Evolutionary conservation across 176 grass and related monocot species (phyloP), one percentile per base, ranked within the genome.

Genomic region (Aegilops speltoides): DNA sequence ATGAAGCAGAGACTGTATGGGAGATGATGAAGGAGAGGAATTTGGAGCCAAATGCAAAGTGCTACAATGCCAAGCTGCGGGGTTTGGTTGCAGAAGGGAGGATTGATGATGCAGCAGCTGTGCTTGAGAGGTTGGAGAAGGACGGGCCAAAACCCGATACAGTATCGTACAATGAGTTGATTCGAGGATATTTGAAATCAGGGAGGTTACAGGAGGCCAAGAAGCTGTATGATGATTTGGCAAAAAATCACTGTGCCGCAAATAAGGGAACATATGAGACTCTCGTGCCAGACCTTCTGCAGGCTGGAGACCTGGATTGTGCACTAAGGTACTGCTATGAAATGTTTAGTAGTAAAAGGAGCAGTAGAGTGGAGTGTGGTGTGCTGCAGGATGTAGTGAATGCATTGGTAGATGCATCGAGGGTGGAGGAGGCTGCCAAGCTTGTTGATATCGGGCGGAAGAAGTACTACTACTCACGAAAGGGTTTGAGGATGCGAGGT

Each of bases 51-150:
- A 33, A 91, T 13, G 7, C 23, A 2, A 92, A 64, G 73, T 26
- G 77, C 83, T 97, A 89, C 84, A 94, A 94, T 64, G 78, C 88
- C 54, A 94, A 91, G 63, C 19, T 97, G 63, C 80, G 90, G 43
- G 84, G 84, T 46, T 79, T 97, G 78, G 63, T 92, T 65, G 33
- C 48, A 1, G 23, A 77, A 54, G 86, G 82, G 16, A 91, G 59
- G 32, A 50, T 83, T 28, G 43, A 61, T 28, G 95, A 94, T 61
- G 84, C 88, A 37, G 34, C 20, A 33, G 71, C 83, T 38, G 23
- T 94, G 45, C 59, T 97, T 43, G 77, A 84, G 50, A 57, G 33
- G 46, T 87, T 94, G 95, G 68, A 83, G 45, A 73, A 72, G 69
- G 81, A 89, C 33, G 89, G 89, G 13, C 85, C 85, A 26, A 93